Conservation (phyloP, 129 eudicot genomes). For the Pseudognaphalium luteoalbum region DNA sequence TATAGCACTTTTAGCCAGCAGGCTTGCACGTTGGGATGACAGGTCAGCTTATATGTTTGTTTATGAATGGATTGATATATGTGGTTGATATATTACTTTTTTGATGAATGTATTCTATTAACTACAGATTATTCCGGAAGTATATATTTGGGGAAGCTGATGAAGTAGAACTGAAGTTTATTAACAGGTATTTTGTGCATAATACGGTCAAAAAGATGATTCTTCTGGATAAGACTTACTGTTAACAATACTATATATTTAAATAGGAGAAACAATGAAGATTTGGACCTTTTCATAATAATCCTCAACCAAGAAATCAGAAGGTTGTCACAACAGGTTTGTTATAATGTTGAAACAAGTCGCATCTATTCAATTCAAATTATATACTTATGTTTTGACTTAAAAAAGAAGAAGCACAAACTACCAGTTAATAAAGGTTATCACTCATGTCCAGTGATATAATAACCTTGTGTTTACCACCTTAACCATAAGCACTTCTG, state of each 20-base stretch:
- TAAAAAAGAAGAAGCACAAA: background rate
- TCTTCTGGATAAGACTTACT: conserved; percentile 16
- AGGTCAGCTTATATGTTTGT: conserved; percentile 46
- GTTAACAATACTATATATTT: conserved; percentile 15
- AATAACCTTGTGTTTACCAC: background rate
- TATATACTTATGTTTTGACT: background rate
- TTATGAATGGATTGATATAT: background rate
- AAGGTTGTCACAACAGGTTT: conserved; percentile 90
- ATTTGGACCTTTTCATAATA: conserved; percentile 70
- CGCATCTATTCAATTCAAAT: background rate
- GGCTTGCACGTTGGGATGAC: conserved; percentile 99
- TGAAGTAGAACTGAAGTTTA: conserved; percentile 90
- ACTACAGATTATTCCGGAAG: conserved; percentile 69
- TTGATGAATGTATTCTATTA: background rate
- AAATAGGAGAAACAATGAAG: conserved; percentile 84
- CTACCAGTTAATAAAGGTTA: too few relatives aligned
- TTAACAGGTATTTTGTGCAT: conserved; percentile 64
- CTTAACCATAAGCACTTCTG: too few relatives aligned
- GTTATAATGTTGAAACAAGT: conserved; percentile 13
- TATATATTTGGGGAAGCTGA: conserved; percentile 93
- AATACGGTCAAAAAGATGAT: background rate
- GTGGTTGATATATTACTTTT: conserved; percentile 8
- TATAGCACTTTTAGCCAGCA: conserved; percentile 73
- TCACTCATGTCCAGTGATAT: too few relatives aligned
- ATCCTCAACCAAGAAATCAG: conserved; percentile 90